phyloP scores from a whole-genome alignment of 2,329 filamentous ascomycete genomes.

The Fusarium vanettenii region DNA sequence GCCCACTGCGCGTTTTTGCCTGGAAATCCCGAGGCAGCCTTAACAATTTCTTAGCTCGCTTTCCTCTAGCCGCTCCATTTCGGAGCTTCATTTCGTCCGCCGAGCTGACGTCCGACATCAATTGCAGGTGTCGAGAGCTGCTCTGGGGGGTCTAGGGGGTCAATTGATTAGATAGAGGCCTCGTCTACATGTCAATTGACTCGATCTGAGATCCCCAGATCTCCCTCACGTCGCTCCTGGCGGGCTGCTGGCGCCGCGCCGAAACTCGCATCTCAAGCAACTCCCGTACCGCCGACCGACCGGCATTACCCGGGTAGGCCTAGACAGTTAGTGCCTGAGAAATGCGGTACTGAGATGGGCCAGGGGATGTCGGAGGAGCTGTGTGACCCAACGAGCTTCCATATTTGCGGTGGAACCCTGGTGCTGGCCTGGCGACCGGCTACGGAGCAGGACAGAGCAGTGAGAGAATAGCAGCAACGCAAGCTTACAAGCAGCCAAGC shows the following conservation, averaged over 20 bases:
- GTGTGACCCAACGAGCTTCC: constrained; percentile 25
- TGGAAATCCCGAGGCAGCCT: constrained; percentile 53
- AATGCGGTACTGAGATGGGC: constrained; percentile 31
- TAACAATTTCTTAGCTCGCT: constrained; percentile 50
- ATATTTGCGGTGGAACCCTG: constrained; percentile 33
- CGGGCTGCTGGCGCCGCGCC: constrained; percentile 21
- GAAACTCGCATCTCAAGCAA: constrained; percentile 36
- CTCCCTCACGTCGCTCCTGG: neutral
- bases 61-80: constrained; percentile 35
- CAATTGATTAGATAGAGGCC: constrained; percentile 2
- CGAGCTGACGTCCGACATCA: constrained; percentile 31
- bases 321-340: constrained; percentile 40
- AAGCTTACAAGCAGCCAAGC: neutral
- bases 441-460: constrained; percentile 16
- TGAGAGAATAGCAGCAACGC: constrained; percentile 8
- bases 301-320: constrained; percentile 44
- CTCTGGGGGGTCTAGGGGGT: neutral
- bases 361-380: constrained; percentile 25
- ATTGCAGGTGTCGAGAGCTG: neutral
- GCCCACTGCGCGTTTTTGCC: constrained; percentile 52
- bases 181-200: constrained; percentile 23
- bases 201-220: constrained; percentile 12
- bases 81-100: constrained; percentile 40
- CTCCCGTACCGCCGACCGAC: constrained; percentile 45
- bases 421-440: constrained; percentile 39